Percentiles rank a stretch among this genome's conserved stretches.
Conservation (phyloP, 2,329 filamentous ascomycete species). For the Claviceps fusiformis region DNA sequence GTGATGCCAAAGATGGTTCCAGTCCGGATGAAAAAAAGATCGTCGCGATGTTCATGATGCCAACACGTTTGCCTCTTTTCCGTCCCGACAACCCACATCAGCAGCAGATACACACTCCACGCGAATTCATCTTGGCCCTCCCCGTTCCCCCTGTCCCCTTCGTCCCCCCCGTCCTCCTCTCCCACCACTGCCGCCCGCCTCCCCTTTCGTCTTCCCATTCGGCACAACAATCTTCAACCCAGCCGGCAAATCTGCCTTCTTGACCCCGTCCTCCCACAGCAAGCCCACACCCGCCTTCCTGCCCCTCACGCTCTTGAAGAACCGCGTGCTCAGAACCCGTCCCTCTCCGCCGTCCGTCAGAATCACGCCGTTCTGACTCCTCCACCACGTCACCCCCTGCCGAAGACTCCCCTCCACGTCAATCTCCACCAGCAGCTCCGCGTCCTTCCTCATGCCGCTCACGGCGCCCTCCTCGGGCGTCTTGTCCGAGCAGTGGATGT, state of each 20-base stretch:
- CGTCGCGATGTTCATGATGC: too few species aligned
- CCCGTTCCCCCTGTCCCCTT: slow-evolving; percentile 7
- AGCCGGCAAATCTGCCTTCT: slow-evolving; percentile 52
- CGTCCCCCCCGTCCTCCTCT: slow-evolving; percentile 17
- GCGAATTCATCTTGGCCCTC: slow-evolving; percentile 3
- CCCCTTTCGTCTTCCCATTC: slow-evolving; percentile 25
- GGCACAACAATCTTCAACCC: slow-evolving; percentile 36
- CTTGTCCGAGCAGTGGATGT: slow-evolving; percentile 66
- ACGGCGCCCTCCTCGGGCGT: slow-evolving; percentile 51
- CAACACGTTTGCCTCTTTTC: not conserved
- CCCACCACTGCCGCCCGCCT: slow-evolving; percentile 20
- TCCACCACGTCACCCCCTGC: slow-evolving; percentile 56
- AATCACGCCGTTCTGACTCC: slow-evolving; percentile 66
- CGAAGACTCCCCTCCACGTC: slow-evolving; percentile 54
- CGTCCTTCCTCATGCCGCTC: slow-evolving; percentile 67
- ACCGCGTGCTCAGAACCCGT: slow-evolving; percentile 50
- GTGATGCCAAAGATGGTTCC: not conserved
- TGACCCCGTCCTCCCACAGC: slow-evolving; percentile 57
- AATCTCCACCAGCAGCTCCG: slow-evolving; percentile 66
- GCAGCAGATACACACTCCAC: not conserved
- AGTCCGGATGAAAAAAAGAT: not conserved
- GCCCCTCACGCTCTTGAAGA: slow-evolving; percentile 59
- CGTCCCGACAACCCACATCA: not conserved
- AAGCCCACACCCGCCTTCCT: slow-evolving; percentile 45
- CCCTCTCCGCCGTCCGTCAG: slow-evolving; percentile 46